Conservation (phyloP, 139 green algal species). For the Ettlia oleoabundans region DNA sequence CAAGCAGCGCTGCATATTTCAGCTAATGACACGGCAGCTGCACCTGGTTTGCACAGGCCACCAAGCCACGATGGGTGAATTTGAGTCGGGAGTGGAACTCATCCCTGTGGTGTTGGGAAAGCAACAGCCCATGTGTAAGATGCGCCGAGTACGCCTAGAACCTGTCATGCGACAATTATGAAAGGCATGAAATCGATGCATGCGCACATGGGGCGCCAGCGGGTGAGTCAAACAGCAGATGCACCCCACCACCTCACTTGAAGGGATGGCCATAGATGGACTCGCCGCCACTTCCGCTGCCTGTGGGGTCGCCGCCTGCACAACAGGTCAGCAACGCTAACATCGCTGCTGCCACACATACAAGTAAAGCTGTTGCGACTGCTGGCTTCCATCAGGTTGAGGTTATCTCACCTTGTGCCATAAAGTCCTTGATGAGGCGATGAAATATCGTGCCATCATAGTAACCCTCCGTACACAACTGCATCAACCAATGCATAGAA, state of each 20-base stretch:
- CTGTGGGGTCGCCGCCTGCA: slow-evolving; percentile 78
- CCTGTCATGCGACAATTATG: no score
- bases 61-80: slow-evolving; percentile 91
- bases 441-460: slow-evolving; percentile 94
- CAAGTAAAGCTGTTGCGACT: no score
- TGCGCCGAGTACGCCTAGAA: no score
- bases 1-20: not conserved
- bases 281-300: slow-evolving; percentile 67
- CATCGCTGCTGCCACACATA: not conserved
- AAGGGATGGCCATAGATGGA: slow-evolving; percentile 64
- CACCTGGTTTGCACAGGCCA: slow-evolving; percentile 91
- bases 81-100: slow-evolving; percentile 92
- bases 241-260: slow-evolving; percentile 1
- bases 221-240: not conserved
- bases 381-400: no score
- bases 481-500: slow-evolving; percentile 47
- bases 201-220: slow-evolving; percentile 41
- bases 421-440: slow-evolving; percentile 87
- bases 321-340: not conserved
- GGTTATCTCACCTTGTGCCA: slow-evolving; percentile 61
- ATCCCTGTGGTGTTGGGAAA: no score
- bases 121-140: no score
- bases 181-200: slow-evolving; percentile 74
- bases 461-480: slow-evolving; percentile 95
- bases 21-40: not conserved